Conservation (phyloP, 2,329 filamentous ascomycete species). For the Didymosphaeria variabile region DNA sequence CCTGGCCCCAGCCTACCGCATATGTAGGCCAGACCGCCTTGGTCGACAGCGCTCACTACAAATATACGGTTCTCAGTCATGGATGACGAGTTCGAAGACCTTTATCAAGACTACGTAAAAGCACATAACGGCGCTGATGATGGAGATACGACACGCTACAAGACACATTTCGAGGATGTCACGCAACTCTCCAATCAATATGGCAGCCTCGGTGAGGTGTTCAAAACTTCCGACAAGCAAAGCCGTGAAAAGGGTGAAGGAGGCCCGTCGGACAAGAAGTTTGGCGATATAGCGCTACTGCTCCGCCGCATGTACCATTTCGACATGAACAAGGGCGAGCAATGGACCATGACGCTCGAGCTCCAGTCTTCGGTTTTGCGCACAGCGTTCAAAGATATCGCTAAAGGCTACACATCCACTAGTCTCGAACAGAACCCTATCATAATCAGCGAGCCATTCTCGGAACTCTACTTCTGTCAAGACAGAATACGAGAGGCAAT, state of each 20-base stretch:
- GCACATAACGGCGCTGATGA: background rate
- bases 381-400: constrained; percentile 5
- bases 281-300: constrained; percentile 2
- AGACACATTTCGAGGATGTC: constrained; percentile 8
- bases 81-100: constrained; percentile 8
- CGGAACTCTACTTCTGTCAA: constrained; percentile 7
- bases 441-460: constrained; percentile 7
- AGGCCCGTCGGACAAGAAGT: constrained; percentile 9
- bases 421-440: constrained; percentile 9
- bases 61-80: background rate
- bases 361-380: constrained; percentile 1
- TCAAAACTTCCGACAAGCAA: constrained; percentile 10
- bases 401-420: constrained; percentile 7
- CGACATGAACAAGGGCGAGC: constrained; percentile 10
- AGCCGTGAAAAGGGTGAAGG: constrained; percentile 4
- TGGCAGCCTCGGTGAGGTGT: constrained; percentile 4
- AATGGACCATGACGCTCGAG: constrained; percentile 9
- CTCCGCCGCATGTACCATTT: constrained; percentile 8
- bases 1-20: background rate
- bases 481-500: constrained; percentile 6
- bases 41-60: too few relatives aligned
- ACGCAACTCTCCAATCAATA: constrained; percentile 9
- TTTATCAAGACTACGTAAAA: constrained; percentile 8
- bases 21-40: background rate
- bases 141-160: background rate